A percentile compares a stretch with the other conserved stretches of the same genome.
Conservation (phyloP, 2,329 filamentous ascomycete species). For the Fusarium udum region DNA sequence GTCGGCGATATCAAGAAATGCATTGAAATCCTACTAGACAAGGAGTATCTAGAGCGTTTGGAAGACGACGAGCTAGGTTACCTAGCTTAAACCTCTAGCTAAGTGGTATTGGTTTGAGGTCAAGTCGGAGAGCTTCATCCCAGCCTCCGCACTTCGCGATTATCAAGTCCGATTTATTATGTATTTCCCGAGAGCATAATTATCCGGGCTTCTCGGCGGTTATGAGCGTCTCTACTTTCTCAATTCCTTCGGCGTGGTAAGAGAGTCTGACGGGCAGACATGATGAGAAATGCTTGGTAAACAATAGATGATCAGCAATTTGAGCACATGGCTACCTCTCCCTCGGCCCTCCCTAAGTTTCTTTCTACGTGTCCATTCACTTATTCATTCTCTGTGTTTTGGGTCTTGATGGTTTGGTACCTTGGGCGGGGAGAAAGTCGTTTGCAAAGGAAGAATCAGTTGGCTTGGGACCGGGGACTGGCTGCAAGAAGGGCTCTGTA, state of each 20-base stretch:
- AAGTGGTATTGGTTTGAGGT: not conserved
- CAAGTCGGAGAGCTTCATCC: not conserved
- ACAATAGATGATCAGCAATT: slow-evolving; percentile 31
- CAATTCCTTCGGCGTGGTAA: slow-evolving; percentile 23
- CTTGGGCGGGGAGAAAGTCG: not conserved
- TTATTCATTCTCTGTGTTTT: slow-evolving; percentile 13
- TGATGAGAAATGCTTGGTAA: slow-evolving; percentile 17
- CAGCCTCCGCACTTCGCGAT: not conserved
- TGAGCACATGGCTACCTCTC: not conserved
- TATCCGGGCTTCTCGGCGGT: not conserved
- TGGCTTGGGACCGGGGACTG: slow-evolving; percentile 7
- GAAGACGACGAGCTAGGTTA: slow-evolving; percentile 96
- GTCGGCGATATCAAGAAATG: slow-evolving; percentile 98
- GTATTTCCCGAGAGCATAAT: slow-evolving; percentile 6
- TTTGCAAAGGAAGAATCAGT: not conserved
- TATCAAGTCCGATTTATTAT: slow-evolving; percentile 4
- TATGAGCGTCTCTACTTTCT: slow-evolving; percentile 18
- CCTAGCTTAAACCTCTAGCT: slow-evolving; percentile 71
- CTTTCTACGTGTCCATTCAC: not conserved
- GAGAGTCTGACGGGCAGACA: slow-evolving; percentile 9
- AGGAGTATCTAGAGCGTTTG: slow-evolving; percentile 96
- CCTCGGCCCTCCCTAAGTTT: not conserved
- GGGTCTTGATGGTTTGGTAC: slow-evolving; percentile 1
- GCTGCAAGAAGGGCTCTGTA: slow-evolving; percentile 18
- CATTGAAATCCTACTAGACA: slow-evolving; percentile 97